phyloP scores from a whole-genome alignment of 202 grass and related monocot species.

The Eragrostis tef region DNA sequence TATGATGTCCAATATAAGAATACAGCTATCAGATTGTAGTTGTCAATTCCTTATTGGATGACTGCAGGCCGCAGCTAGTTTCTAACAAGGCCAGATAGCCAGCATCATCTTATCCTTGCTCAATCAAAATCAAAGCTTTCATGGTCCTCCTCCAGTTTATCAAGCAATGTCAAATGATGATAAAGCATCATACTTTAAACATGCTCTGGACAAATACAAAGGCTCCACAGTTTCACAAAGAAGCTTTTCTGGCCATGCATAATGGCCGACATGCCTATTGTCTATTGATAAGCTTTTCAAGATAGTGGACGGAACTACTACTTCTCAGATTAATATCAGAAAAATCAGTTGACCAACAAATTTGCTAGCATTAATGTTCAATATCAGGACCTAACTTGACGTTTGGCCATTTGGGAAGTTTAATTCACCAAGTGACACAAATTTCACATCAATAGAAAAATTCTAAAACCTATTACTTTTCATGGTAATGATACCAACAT shows the following conservation, averaged over 20 bases:
- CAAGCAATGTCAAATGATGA: background rate
- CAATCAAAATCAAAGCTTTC: background rate
- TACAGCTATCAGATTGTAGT: conserved; percentile 15
- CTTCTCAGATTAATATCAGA: too few species aligned
- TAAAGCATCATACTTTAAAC: background rate
- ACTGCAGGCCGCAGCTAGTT: conserved; percentile 1
- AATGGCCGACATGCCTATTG: background rate
- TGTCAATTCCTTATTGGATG: background rate
- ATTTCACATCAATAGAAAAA: conserved; percentile 17
- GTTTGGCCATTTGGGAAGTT: conserved; percentile 7
- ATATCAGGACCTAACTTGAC: background rate
- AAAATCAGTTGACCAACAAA: too few species aligned
- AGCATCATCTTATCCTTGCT: background rate
- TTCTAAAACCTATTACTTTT: conserved; percentile 10
- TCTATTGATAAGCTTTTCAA: conserved; percentile 7
- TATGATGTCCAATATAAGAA: background rate
- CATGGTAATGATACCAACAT: conserved; percentile 1
- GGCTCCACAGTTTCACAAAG: background rate
- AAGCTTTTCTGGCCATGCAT: conserved; percentile 18
- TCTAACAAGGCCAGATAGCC: background rate
- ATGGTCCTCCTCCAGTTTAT: background rate
- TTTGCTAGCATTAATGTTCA: background rate
- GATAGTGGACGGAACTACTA: too few species aligned
- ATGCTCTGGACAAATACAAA: conserved; percentile 14
- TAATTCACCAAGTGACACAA: conserved; percentile 15